Evolutionary conservation across 805 yeast genomes (phyloP).

Genomic region (Hanseniaspora vineae): DNA sequence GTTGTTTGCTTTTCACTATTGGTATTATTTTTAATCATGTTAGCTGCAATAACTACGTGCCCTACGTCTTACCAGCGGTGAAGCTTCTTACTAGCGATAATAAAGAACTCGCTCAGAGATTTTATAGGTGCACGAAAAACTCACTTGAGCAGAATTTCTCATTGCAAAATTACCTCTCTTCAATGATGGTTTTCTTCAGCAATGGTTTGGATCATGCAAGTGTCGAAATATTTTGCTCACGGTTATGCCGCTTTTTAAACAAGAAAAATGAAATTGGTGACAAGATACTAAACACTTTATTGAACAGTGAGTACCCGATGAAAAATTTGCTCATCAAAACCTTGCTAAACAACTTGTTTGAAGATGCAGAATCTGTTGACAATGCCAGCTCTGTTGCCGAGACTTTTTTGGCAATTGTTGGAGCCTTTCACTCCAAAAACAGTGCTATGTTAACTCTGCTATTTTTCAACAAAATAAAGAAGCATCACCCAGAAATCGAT

Average conservation of each 20-base stretch:
- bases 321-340: conserved; percentile 31
- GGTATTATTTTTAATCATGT: conserved; percentile 39
- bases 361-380: background rate
- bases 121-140: background rate
- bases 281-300: background rate
- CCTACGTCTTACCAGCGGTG: background rate
- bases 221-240: background rate
- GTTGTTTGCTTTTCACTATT: conserved; percentile 54
- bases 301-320: conserved; percentile 10
- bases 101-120: background rate
- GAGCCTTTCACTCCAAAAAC: background rate
- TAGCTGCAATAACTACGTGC: conserved; percentile 9
- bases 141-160: background rate
- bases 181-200: background rate
- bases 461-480: background rate
- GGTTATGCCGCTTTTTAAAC: background rate
- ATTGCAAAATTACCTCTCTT: background rate
- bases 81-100: background rate
- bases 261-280: background rate
- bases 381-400: background rate
- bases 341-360: conserved; percentile 23
- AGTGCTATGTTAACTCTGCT: background rate
- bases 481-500: background rate
- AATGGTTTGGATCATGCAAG: background rate
- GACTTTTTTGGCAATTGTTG: background rate